phyloP scores from a whole-genome alignment of 2,329 filamentous ascomycete species.

The Trichoderma citrinoviride region DNA sequence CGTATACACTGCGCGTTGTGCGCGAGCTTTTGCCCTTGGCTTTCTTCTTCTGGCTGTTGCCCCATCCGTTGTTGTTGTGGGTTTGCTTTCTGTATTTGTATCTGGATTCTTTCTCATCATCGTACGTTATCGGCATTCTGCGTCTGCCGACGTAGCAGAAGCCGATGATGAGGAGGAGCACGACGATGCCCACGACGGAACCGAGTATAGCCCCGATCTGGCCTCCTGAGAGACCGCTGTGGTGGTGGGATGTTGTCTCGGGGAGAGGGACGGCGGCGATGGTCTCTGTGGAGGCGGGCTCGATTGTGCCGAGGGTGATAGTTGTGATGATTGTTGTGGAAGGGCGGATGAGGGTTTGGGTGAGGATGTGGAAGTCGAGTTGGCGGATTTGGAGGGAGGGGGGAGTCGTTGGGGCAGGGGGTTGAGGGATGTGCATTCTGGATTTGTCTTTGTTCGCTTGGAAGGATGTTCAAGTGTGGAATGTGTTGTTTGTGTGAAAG shows the following conservation, averaged over 20 bases:
- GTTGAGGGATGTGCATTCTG: constrained; percentile 12
- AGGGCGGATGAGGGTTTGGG: constrained; percentile 37
- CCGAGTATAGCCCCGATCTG: constrained; percentile 44
- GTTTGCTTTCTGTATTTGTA: too few species aligned
- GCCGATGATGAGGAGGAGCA: constrained; percentile 35
- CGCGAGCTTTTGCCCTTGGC: neutral
- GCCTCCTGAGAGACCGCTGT: constrained; percentile 33
- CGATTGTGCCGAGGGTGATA: constrained; percentile 32
- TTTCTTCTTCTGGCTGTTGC: neutral
- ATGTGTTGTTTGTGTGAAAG: neutral
- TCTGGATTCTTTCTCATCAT: constrained; percentile 2
- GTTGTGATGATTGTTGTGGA: constrained; percentile 39
- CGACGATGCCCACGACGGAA: constrained; percentile 38
- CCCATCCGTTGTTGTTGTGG: too few species aligned
- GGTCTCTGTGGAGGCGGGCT: constrained; percentile 21
- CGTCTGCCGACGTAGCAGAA: constrained; percentile 30
- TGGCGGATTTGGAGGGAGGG: constrained; percentile 28
- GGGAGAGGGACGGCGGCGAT: constrained; percentile 18
- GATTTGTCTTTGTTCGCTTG: neutral
- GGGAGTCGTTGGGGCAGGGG: constrained; percentile 13
- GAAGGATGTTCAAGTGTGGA: neutral
- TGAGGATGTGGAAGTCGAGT: constrained; percentile 33
- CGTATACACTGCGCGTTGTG: constrained; percentile 2
- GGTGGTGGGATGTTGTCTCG: neutral
- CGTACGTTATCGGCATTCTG: neutral